Evolutionary conservation across 768 basidiomycete genomes (phyloP).

Genomic region (Leccinum boreale): DNA sequence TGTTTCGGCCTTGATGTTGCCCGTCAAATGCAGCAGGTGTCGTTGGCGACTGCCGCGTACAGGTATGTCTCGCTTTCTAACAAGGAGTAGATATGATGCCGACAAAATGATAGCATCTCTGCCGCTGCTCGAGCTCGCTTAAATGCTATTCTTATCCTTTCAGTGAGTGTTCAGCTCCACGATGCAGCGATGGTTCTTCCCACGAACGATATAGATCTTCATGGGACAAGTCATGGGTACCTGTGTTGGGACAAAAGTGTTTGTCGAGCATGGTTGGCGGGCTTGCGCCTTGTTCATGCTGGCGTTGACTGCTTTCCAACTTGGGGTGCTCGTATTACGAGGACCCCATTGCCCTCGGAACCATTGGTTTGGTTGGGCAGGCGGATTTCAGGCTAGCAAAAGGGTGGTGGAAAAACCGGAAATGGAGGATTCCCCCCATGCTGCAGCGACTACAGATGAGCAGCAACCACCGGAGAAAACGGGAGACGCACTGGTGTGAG

Average conservation of each 20-base stretch:
- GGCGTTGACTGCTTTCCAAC: slow-evolving; percentile 53
- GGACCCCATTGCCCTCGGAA: slow-evolving; percentile 56
- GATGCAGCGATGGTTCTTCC: background rate
- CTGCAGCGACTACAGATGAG: background rate
- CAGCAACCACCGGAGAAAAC: slow-evolving; percentile 6
- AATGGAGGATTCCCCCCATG: background rate
- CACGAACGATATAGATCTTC: slow-evolving; percentile 41
- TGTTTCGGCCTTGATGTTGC: slow-evolving; percentile 72
- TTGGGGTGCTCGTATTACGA: slow-evolving; percentile 56
- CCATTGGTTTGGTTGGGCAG: slow-evolving; percentile 64
- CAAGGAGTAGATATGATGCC: slow-evolving; percentile 5
- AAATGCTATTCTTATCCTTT: slow-evolving; percentile 73
- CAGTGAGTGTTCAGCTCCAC: slow-evolving; percentile 37
- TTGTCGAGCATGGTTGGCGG: slow-evolving; percentile 68
- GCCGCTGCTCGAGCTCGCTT: slow-evolving; percentile 60
- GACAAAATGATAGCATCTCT: slow-evolving; percentile 26
- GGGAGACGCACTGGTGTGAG: background rate
- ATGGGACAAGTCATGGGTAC: slow-evolving; percentile 85
- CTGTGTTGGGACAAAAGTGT: slow-evolving; percentile 67
- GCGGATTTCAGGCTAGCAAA: slow-evolving; percentile 47
- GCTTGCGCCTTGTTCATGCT: slow-evolving; percentile 59
- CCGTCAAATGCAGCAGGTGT: slow-evolving; percentile 72
- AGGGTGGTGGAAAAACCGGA: slow-evolving; percentile 27
- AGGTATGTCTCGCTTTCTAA: slow-evolving; percentile 34
- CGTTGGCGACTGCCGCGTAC: slow-evolving; percentile 57